A percentile compares a stretch with the other conserved stretches of the same genome.
phyloP scores from a whole-genome alignment of 202 grass and related monocot genomes.

The Digitaria exilis region DNA sequence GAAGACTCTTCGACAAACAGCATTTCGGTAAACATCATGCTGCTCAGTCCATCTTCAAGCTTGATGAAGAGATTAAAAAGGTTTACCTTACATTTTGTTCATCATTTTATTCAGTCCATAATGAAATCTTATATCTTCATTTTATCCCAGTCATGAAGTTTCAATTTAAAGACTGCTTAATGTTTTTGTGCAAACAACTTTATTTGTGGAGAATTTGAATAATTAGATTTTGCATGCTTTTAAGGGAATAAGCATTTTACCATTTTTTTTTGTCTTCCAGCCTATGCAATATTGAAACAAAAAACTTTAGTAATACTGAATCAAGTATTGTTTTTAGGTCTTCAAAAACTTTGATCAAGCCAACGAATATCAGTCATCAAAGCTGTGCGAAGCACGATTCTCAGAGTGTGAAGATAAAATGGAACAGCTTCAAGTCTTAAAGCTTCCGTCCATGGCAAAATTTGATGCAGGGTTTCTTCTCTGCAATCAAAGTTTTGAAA shows the following conservation, averaged over 20 bases:
- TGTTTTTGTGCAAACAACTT: neutral
- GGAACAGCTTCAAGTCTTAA: constrained; percentile 85
- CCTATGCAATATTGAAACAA: too few relatives aligned
- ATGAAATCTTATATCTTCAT: constrained; percentile 3
- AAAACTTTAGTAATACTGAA: too few relatives aligned
- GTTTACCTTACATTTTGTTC: constrained; percentile 34
- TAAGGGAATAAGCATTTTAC: neutral
- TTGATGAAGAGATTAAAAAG: constrained; percentile 87
- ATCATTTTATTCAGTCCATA: neutral
- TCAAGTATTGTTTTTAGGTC: constrained; percentile 50
- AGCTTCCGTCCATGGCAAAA: constrained; percentile 98
- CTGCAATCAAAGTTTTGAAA: constrained; percentile 81
- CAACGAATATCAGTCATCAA: constrained; percentile 95
- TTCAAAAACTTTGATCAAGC: constrained; percentile 60
- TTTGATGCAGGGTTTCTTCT: constrained; percentile 81
- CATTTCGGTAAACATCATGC: constrained; percentile 93
- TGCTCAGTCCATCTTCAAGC: constrained; percentile 61
- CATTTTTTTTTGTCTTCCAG: neutral
- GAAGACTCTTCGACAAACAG: constrained; percentile 67
- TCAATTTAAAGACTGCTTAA: neutral
- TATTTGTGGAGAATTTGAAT: neutral
- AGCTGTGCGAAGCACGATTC: constrained; percentile 76
- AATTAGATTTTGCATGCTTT: neutral
- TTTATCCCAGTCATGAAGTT: neutral
- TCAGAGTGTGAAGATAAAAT: constrained; percentile 90